Base-by-base conservation (phyloP, 139 green algal species). In the Chlorella sp. region DNA sequence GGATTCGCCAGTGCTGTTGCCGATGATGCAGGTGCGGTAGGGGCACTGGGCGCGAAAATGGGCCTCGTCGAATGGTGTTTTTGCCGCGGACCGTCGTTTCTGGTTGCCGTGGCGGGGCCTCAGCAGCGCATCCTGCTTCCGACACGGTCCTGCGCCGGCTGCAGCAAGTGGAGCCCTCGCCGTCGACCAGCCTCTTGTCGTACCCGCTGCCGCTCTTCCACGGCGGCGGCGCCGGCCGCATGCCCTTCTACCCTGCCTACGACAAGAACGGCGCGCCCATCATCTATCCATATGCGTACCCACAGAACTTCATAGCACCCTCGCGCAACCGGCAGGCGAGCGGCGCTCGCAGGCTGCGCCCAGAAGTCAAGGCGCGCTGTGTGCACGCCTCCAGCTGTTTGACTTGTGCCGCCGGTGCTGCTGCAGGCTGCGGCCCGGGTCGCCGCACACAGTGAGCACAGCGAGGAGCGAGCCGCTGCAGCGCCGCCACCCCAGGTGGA, bases 81-180 rank as follows among this genome's bases (percentile, higher is more conserved):
- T n/a, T n/a, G n/a, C n/a, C n/a, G n/a, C n/a, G n/a, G n/a, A n/a
- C n/a, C n/a, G n/a, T n/a, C n/a, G n/a, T n/a, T n/a, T n/a, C n/a
- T n/a, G n/a, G n/a, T n/a, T n/a, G n/a, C n/a, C n/a, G n/a, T n/a
- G n/a, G n/a, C n/a, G n/a, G n/a, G n/a, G n/a, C n/a, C n/a, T n/a
- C n/a, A n/a, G n/a, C n/a, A n/a, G n/a, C n/a, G n/a, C n/a, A n/a
- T n/a, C n/a, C n/a, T n/a, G n/a, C n/a, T n/a, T n/a, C n/a, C n/a
- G n/a, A n/a, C n/a, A n/a, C n/a, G n/a, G n/a, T n/a, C n/a, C n/a
- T 58, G 48, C 21, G 48, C 36, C n/a, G 8, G 31, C 27, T 79
- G 58, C 67, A 82, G 64, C 6, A 41, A 42, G 68, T 83, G 55
- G 77, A 83, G 56, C 77, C 77, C 1, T 74, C 59, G 2, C 77